phyloP scores from a whole-genome alignment of 2,329 filamentous ascomycete species.

The Stagonosporopsis chrysanthemi region DNA sequence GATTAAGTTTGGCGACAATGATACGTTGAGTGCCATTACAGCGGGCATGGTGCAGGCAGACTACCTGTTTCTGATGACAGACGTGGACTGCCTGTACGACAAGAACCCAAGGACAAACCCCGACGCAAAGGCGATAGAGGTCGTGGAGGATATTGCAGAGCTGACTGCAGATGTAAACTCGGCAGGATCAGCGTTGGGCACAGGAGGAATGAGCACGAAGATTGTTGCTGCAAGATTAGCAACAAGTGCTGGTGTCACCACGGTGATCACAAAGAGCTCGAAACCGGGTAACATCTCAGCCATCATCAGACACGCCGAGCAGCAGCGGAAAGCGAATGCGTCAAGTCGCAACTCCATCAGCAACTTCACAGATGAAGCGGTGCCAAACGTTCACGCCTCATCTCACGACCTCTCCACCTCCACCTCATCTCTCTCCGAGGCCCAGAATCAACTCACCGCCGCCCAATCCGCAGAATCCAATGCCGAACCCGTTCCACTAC shows the following conservation, averaged over 20 bases:
- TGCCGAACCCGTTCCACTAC: conserved; percentile 64
- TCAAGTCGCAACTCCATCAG: conserved; percentile 40
- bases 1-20: conserved; percentile 99
- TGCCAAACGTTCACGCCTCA: conserved; percentile 29
- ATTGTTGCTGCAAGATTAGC: conserved; percentile 92
- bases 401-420: conserved; percentile 34
- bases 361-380: conserved; percentile 41
- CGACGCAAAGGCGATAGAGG: conserved; percentile 87
- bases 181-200: conserved; percentile 86
- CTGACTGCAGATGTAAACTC: conserved; percentile 90
- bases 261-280: conserved; percentile 92
- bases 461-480: conserved; percentile 31
- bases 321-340: conserved; percentile 56
- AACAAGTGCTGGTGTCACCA: conserved; percentile 93
- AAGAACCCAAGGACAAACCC: conserved; percentile 88
- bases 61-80: conserved; percentile 97
- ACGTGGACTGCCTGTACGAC: conserved; percentile 96
- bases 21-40: conserved; percentile 95
- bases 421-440: conserved; percentile 40
- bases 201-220: conserved; percentile 97
- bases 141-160: conserved; percentile 85
- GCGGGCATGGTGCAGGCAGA: conserved; percentile 97
- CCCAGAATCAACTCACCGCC: conserved; percentile 29
- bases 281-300: conserved; percentile 89
- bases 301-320: conserved; percentile 83